Base-by-base conservation (phyloP, 2,329 filamentous ascomycete species). In the Apiospora malaysiana region DNA sequence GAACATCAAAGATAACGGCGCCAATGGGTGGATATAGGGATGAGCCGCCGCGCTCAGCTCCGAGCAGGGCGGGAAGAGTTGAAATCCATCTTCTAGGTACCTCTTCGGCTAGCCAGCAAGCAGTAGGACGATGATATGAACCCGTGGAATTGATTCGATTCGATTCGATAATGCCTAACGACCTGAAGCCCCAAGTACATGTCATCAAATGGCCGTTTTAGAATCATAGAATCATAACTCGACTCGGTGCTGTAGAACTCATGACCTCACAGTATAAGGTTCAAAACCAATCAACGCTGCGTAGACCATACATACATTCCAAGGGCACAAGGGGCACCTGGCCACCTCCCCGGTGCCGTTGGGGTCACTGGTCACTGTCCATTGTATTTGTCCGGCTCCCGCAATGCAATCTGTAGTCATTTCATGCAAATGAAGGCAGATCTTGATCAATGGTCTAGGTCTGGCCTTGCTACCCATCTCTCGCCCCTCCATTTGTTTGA, bases 401-500 rank as follows among this genome's bases (percentile, higher is more conserved):
- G 18, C 32, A 37, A 63, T 63, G 56, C 32, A n/a, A 40, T 40
- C 21, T n/a, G 56, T 40, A 21, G 56, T 40, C 21, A 37, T 40
- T 63, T 63, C 56, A 63, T 63, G 56, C 56, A 63, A 63, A 40
- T 40, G 56, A 40, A 40, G n/a, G 8, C 56, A 40, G 56, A 63
- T 63, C 56, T 63, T 63, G 56, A 40, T 37, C 32, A 40, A 23
- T 14, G 56, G 56, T 37, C 27, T 59, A n/a, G 51, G 27, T 59
- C 14, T 10, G 51, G 32, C 51, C 51, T 27, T 59, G 51, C 27
- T 37, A 59, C 37, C 51, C 51, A 59, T 59, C 8, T 37, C 16
- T 59, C 27, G 51, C 51, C 51, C 51, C 51, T 66, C 40, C 40
- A 23, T 66, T 66, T 42, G 32, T 43, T 66, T 66, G 63, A 42